These are phyloP conservation scores for Aschersonia sp. DNA, from an alignment of 2,329 filamentous ascomycete genomes.

Conservation along the genomic window DNA sequence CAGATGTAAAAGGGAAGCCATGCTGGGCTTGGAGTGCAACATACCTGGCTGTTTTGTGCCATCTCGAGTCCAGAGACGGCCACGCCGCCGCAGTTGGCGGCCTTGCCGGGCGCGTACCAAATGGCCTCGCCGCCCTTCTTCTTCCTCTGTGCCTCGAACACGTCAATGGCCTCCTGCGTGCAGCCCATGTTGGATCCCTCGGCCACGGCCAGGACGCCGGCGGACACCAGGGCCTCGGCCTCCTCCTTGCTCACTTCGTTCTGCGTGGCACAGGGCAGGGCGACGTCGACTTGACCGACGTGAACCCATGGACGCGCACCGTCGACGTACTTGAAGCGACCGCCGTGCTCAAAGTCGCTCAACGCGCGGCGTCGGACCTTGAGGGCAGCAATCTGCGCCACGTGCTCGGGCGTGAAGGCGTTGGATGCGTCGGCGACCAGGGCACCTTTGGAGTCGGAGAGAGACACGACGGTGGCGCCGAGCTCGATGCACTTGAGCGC, in stretches of 20 bases:
- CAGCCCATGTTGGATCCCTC: slow-evolving; percentile 99
- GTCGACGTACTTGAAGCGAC: slow-evolving; percentile 71
- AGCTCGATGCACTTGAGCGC: slow-evolving; percentile 95
- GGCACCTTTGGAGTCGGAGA: slow-evolving; percentile 82
- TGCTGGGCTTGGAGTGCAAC: neutral
- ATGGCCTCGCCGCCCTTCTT: slow-evolving; percentile 55
- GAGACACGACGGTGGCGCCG: slow-evolving; percentile 78
- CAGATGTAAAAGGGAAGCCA: neutral
- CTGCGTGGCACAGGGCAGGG: slow-evolving; percentile 86
- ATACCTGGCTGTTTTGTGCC: slow-evolving; percentile 74
- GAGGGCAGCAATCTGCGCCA: slow-evolving; percentile 65
- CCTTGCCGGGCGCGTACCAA: slow-evolving; percentile 97
- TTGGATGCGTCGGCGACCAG: slow-evolving; percentile 54
- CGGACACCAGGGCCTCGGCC: slow-evolving; percentile 64
- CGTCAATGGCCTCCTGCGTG: slow-evolving; percentile 86
- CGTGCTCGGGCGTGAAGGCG: slow-evolving; percentile 60
- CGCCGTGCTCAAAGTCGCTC: slow-evolving; percentile 48
- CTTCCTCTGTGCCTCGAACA: slow-evolving; percentile 69
- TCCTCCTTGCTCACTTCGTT: slow-evolving; percentile 94
- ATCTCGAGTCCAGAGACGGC: slow-evolving; percentile 97
- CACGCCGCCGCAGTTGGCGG: slow-evolving; percentile 93
- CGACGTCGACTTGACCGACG: slow-evolving; percentile 79
- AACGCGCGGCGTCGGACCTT: slow-evolving; percentile 81
- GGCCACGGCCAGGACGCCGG: slow-evolving; percentile 72
- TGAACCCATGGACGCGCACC: slow-evolving; percentile 85